Percentiles rank a stretch among this genome's conserved stretches.
phyloP scores from a whole-genome alignment of 2,329 filamentous ascomycete genomes.

The Iodosphaeria phyllophila region DNA sequence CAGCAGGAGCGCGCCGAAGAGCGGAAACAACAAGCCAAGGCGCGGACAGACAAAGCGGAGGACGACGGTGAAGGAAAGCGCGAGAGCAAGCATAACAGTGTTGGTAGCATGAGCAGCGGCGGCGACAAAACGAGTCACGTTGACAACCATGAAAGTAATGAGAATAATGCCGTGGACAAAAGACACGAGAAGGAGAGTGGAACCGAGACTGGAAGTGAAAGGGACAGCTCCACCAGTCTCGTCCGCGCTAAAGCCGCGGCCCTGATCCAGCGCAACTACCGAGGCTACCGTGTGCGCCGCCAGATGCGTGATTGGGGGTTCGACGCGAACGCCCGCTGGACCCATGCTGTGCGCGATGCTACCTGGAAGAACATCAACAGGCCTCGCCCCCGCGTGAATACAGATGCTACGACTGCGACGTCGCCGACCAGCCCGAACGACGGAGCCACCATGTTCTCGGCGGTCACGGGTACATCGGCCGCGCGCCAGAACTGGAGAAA shows the following conservation, averaged over 20 bases:
- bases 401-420: neutral
- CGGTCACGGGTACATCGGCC: constrained; percentile 10
- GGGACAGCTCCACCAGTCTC: no score
- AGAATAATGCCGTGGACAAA: no score
- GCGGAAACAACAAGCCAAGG: constrained; percentile 22
- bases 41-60: no score
- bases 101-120: constrained; percentile 2
- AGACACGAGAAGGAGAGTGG: no score
- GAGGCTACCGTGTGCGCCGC: constrained; percentile 55
- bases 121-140: constrained; percentile 3
- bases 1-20: constrained; percentile 28
- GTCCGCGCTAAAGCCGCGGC: constrained; percentile 26
- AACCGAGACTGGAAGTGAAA: no score
- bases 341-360: constrained; percentile 42
- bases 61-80: no score
- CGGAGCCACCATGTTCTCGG: constrained; percentile 1
- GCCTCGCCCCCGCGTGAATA: constrained; percentile 18
- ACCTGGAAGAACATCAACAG: constrained; percentile 31
- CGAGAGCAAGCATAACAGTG: no score
- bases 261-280: constrained; percentile 52
- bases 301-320: constrained; percentile 52
- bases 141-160: constrained; percentile 6
- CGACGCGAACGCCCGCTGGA: constrained; percentile 52
- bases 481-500: constrained; percentile 62
- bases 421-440: neutral